These are phyloP conservation scores for Linderina pennispora DNA, from an alignment of 192 early-diverging fungal genomes.

Conservation along the genomic window DNA sequence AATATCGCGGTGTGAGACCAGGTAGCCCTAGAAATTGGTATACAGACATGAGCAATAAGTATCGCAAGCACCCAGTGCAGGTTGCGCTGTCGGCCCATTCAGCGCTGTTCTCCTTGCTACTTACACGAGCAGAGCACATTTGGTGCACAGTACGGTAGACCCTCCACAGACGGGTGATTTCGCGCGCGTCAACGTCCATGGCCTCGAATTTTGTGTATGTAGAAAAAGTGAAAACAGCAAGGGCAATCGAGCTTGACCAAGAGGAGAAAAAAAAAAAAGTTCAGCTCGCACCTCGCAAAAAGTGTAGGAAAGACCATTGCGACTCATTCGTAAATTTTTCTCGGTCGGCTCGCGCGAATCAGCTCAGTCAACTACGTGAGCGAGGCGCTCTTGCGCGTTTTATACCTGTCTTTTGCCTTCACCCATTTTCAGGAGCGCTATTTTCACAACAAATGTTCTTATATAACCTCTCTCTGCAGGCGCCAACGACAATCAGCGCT, in stretches of 20 bases:
- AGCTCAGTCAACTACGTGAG: too few relatives aligned
- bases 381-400: too few relatives aligned
- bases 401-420: too few relatives aligned
- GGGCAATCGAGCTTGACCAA: not conserved
- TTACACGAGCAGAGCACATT: conserved; percentile 74
- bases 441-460: conserved; percentile 57
- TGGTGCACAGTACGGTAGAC: conserved; percentile 86
- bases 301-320: too few relatives aligned
- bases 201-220: not conserved
- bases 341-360: not conserved
- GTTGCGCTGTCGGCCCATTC: too few relatives aligned
- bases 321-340: too few relatives aligned
- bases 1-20: conserved; percentile 71
- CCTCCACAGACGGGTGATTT: conserved; percentile 70
- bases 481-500: conserved; percentile 69
- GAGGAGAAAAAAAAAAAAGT: not conserved
- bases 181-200: conserved; percentile 44
- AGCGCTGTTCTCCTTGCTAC: too few relatives aligned
- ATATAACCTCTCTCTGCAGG: conserved; percentile 87
- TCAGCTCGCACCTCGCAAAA: too few relatives aligned
- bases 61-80: too few relatives aligned
- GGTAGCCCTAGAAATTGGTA: conserved; percentile 66
- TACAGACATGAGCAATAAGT: too few relatives aligned
- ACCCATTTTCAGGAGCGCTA: too few relatives aligned
- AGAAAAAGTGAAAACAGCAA: not conserved